Base-by-base conservation (phyloP, 2,329 filamentous ascomycete species). In the Cryphonectria japonica region DNA sequence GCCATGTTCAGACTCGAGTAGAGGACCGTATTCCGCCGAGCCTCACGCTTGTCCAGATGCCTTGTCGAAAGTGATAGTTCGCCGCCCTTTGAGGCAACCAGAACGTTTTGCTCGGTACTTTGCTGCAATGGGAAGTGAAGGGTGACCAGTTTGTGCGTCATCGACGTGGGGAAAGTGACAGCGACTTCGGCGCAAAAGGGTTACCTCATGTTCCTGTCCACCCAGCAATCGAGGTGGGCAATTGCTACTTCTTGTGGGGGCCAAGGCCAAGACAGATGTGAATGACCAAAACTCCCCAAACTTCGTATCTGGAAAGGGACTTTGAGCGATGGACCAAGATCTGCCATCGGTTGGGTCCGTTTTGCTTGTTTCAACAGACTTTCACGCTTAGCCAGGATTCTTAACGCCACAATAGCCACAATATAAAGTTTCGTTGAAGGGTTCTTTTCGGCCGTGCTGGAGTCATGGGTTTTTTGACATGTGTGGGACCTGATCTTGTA, bases 291-390 rank as follows among this genome's bases (percentile, higher is more conserved):
- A 3, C 16, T 5, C 16, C 19, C 16, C 43, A 50, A 50, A 50
- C 46, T 50, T 50, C 46, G 22, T 50, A 39, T 61, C 32, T 61
- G 57, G 13, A 61, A 37, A 37, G 57, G 2, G 2, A 29, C 52
- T 11, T 57, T 26, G 22, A 67, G 64, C 46, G 46, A 14, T 22
- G 37, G n/a, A n/a, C 52, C 26, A 11, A 60, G 52, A 34, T n/a
- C 54, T 67, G 66, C 26, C 39, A 29, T 61, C 70, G 70, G 70
- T 67, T 62, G 70, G 67, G 66, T 71, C 70, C 70, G 70, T 69
- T 64, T n/a, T 52, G 26, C 66, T 60, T 52, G 50, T 37, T 65
- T 65, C 62, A 57, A 39, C 69, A 61, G 37, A 61, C 37, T 71
- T 65, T 60, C 26, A 29, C 46, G 46, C 66, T 69, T 71, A 52